Evolutionary conservation across 352 stramenopile species (phyloP).

Genomic region (Pythium periplocum): DNA sequence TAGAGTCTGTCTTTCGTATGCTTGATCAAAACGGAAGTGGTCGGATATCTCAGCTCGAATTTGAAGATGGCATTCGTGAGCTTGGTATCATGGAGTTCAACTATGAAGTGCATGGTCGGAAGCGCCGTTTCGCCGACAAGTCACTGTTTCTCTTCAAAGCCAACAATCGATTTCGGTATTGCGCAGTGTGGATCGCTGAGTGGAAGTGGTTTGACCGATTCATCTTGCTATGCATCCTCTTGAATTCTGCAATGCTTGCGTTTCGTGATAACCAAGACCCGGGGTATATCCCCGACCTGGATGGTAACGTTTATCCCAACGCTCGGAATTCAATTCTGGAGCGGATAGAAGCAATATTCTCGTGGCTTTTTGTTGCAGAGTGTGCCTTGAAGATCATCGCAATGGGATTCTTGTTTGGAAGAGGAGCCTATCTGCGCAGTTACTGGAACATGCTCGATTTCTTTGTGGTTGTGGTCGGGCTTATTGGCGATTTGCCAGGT

Average conservation of each 20-base stretch:
- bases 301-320: constrained; percentile 19
- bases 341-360: constrained; percentile 28
- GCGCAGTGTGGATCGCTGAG: constrained; percentile 37
- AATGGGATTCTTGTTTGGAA: constrained; percentile 53
- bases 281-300: constrained; percentile 23
- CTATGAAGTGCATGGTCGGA: constrained; percentile 36
- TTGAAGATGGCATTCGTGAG: constrained; percentile 32
- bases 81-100: constrained; percentile 43
- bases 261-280: constrained; percentile 49
- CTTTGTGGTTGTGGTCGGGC: constrained; percentile 63
- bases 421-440: constrained; percentile 58
- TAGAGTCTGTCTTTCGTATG: constrained; percentile 33
- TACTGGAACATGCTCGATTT: constrained; percentile 86
- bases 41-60: constrained; percentile 34
- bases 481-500: constrained; percentile 30
- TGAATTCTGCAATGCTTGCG: constrained; percentile 62
- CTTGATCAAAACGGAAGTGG: constrained; percentile 34
- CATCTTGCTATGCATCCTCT: constrained; percentile 61
- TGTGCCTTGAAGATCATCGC: constrained; percentile 76
- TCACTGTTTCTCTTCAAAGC: constrained; percentile 32
- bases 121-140: constrained; percentile 32
- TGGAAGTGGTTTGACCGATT: constrained; percentile 75
- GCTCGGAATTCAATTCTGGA: constrained; percentile 34
- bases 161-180: constrained; percentile 30
- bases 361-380: constrained; percentile 71